phyloP scores from a whole-genome alignment of 2,329 filamentous ascomycete species.

The Pseudophaeomoniella oleicola region DNA sequence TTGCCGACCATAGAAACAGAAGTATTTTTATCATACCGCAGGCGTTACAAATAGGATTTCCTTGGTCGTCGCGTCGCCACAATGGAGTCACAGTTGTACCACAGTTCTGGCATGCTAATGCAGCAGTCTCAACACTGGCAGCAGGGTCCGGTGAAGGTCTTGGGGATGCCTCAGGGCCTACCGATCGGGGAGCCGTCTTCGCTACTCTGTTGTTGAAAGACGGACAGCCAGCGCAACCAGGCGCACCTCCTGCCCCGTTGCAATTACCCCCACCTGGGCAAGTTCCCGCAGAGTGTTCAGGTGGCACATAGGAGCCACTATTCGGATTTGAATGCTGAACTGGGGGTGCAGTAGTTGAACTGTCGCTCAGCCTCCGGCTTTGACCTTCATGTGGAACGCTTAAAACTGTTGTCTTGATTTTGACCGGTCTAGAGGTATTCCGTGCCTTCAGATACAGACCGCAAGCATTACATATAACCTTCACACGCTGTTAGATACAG shows the following conservation, averaged over 20 bases:
- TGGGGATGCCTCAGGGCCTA: conserved; percentile 4
- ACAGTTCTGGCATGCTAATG: conserved; percentile 77
- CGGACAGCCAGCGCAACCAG: conserved; percentile 88
- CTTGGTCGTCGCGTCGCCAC: conserved; percentile 86
- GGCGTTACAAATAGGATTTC: conserved; percentile 96
- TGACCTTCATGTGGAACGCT: conserved; percentile 11
- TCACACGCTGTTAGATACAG: conserved; percentile 15
- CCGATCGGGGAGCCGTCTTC: conserved; percentile 37
- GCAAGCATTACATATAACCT: conserved; percentile 95
- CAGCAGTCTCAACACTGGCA: neutral
- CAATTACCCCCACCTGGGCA: conserved; percentile 91
- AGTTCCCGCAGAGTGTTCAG: conserved; percentile 49
- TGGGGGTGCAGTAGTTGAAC: conserved; percentile 8
- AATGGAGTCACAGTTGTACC: conserved; percentile 91
- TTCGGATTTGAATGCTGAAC: conserved; percentile 17
- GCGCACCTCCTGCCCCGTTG: conserved; percentile 89
- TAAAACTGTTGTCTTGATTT: conserved; percentile 58
- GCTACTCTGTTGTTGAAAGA: conserved; percentile 95
- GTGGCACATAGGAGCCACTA: conserved; percentile 9
- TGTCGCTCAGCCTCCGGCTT: conserved; percentile 6
- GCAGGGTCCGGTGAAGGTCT: neutral
- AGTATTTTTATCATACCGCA: conserved; percentile 54
- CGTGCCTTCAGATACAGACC: conserved; percentile 88
- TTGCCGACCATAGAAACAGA: neutral
- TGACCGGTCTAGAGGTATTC: conserved; percentile 80